These are phyloP conservation scores for Leccinum subtestaceum DNA, from an alignment of 768 basidiomycete genomes.

Conservation along the genomic window DNA sequence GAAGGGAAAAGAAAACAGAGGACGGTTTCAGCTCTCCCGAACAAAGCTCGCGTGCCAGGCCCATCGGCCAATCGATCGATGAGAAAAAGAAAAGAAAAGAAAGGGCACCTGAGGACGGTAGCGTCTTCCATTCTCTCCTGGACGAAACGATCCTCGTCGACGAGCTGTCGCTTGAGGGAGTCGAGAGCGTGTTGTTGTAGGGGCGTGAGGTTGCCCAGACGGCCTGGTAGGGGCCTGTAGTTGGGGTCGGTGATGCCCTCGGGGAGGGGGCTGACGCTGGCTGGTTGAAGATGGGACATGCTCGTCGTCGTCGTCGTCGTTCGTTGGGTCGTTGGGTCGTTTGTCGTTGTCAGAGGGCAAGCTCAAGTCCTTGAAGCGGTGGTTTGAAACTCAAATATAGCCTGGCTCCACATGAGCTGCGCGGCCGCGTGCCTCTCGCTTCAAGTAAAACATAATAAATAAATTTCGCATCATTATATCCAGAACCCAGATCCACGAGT, in stretches of 20 bases:
- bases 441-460: background rate
- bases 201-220: conserved; percentile 73
- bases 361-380: background rate
- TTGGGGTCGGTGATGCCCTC: conserved; percentile 59
- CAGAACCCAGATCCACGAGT: conserved; percentile 33
- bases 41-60: too few species aligned
- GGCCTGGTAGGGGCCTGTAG: conserved; percentile 67
- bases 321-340: background rate
- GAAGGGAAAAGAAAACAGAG: background rate
- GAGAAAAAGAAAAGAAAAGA: background rate
- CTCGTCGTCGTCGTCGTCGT: conserved; percentile 4
- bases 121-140: conserved; percentile 69
- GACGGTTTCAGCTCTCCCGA: too few species aligned
- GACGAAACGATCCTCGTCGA: conserved; percentile 58
- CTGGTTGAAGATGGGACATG: conserved; percentile 35
- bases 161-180: conserved; percentile 62
- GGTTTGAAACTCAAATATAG: conserved; percentile 15
- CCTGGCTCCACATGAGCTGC: background rate
- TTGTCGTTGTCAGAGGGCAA: background rate
- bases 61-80: conserved; percentile 5
- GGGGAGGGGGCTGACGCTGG: conserved; percentile 55
- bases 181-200: conserved; percentile 64
- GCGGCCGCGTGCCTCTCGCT: background rate
- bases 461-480: conserved; percentile 33
- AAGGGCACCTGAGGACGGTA: conserved; percentile 57